Base-by-base conservation (phyloP, 768 basidiomycete species). In the Crepidotus variabilis region DNA sequence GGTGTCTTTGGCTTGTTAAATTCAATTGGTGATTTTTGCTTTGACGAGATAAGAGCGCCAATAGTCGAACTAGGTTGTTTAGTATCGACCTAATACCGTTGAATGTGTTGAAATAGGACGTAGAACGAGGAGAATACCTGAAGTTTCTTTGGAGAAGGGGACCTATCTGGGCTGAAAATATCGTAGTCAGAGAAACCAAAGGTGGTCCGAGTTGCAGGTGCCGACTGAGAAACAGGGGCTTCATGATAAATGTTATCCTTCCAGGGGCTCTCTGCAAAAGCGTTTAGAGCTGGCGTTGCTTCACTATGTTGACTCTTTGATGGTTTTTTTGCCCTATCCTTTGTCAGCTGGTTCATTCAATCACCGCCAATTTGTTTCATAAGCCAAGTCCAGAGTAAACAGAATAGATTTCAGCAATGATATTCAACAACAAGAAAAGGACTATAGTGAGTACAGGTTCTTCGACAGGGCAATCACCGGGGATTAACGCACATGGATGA, bases 401-500 rank as follows among this genome's bases (percentile, higher is more conserved):
- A 39, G 28, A 47, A 59, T 59, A 56, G 51, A 59, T 59, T 58
- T 49, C 54, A 52, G 54, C 46, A 49, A 55, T 39, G 50, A 47
- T 51, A 52, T 54, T 51, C 39, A 59, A 35, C 65, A 60, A 49
- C 54, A 63, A 59, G 63, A 68, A 63, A 59, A 59, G 58, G 63
- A 66, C 55, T 64, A 64, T 65, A 72, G 74, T 75, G 72, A 84
- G 78, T 75, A 79, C 39, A 50, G 71, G 68, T 71, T 77, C 74
- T 68, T 71, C 69, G 61, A 66, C 65, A 67, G 67, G 70, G 39
- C 53, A 67, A 76, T 82, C 76, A 83, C 84, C 86, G 77, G 50
- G 78, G 84, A 82, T 78, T 82, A 81, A 91, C 90, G 88, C 84
- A 92, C 90, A 85, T 92, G 90, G 73, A 82, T 85, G 77, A 91